Conservation (phyloP, 495 filamentous ascomycete genomes). For the Penicillium crystallinum region DNA sequence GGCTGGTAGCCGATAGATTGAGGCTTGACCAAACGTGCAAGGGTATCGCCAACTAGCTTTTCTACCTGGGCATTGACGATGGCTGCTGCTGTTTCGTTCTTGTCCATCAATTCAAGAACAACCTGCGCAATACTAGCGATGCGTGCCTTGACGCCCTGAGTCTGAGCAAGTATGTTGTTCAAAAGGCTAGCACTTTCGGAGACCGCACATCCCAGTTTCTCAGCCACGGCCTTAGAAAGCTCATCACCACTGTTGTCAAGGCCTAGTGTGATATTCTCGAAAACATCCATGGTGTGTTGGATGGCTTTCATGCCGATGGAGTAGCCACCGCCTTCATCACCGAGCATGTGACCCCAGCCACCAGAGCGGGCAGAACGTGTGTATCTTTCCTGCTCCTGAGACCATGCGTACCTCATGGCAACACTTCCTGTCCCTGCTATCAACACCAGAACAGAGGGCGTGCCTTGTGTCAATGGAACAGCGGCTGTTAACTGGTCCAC, state of each 20-base stretch:
- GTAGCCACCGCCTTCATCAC: conserved; percentile 36
- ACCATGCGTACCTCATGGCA: conserved; percentile 24
- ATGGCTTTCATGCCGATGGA: conserved; percentile 29
- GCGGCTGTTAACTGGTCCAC: conserved; percentile 25
- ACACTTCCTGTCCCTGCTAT: conserved; percentile 35
- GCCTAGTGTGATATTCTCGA: conserved; percentile 16
- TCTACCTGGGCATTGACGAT: conserved; percentile 17
- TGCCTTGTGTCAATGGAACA: conserved; percentile 8
- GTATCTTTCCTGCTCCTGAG: conserved; percentile 7
- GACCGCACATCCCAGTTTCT: conserved; percentile 5
- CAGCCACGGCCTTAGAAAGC: conserved; percentile 14
- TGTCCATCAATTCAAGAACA: conserved; percentile 9
- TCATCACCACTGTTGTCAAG: conserved; percentile 1
- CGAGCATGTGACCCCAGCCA: conserved; percentile 36
- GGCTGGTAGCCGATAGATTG: conserved; percentile 12
- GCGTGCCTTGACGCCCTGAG: conserved; percentile 15
- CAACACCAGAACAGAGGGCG: conserved; percentile 22
- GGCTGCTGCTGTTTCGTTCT: conserved; percentile 8
- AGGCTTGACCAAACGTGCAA: conserved; percentile 16
- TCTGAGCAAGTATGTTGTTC: conserved; percentile 14
- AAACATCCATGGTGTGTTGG: conserved; percentile 20
- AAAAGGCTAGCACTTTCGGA: conserved; percentile 7
- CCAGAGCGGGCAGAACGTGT: conserved; percentile 25
- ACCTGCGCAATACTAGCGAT: conserved; percentile 21
- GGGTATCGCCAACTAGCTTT: conserved; percentile 16